Evolutionary conservation across 2,329 filamentous ascomycete genomes (phyloP).

Genomic region (Xylariaceae sp.): DNA sequence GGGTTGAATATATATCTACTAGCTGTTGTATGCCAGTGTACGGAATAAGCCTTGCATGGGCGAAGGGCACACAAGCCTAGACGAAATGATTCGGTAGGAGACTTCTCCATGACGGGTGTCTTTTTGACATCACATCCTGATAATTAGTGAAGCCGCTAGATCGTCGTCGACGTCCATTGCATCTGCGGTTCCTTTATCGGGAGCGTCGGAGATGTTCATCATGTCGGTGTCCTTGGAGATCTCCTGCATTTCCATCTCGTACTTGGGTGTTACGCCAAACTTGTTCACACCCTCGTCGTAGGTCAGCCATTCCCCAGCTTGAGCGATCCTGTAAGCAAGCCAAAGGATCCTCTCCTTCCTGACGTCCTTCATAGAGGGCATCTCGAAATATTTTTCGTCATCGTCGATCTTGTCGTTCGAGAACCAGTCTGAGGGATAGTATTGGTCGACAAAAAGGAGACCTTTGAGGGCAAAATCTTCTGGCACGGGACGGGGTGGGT

Average conservation of each 20-base stretch:
- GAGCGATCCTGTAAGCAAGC: slow-evolving; percentile 58
- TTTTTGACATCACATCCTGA: not conserved
- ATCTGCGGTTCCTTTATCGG: not conserved
- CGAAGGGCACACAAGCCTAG: too few relatives aligned
- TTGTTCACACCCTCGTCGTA: slow-evolving; percentile 48
- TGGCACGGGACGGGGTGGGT: slow-evolving; percentile 62
- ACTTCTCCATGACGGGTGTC: too few relatives aligned
- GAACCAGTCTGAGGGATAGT: slow-evolving; percentile 68
- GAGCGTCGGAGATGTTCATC: slow-evolving; percentile 20
- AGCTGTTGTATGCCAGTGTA: too few relatives aligned
- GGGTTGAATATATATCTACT: too few relatives aligned
- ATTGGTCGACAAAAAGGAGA: slow-evolving; percentile 64
- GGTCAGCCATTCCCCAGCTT: slow-evolving; percentile 50
- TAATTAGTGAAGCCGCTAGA: not conserved
- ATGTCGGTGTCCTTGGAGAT: slow-evolving; percentile 31
- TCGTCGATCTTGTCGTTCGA: slow-evolving; percentile 64
- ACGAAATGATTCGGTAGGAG: too few relatives aligned
- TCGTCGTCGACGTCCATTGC: slow-evolving; percentile 23
- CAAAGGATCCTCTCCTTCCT: slow-evolving; percentile 66
- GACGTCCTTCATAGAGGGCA: slow-evolving; percentile 63
- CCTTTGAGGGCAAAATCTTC: slow-evolving; percentile 75
- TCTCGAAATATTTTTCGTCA: slow-evolving; percentile 70
- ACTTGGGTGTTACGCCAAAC: slow-evolving; percentile 50
- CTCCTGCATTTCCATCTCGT: slow-evolving; percentile 45
- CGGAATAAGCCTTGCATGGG: too few relatives aligned